Evolutionary conservation across 805 yeast species (phyloP).

Genomic region (Wickerhamomyces chaumierensis): DNA sequence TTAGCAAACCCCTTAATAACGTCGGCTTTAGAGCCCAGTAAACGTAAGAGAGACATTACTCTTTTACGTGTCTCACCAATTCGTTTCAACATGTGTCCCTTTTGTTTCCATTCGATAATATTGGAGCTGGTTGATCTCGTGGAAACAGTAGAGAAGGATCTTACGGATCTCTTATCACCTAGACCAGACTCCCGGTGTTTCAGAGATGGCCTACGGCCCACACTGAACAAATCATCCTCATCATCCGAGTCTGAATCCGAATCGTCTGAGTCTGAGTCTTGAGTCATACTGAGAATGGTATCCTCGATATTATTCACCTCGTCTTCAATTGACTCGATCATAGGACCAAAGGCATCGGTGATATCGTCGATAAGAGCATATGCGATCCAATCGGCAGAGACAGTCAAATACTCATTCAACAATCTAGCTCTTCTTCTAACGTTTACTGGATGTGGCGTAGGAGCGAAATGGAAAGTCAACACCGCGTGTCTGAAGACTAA

Average conservation of each 20-base stretch:
- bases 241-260: conserved; percentile 14
- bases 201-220: conserved; percentile 4
- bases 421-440: conserved; percentile 89
- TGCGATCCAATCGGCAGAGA: conserved; percentile 93
- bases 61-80: conserved; percentile 93
- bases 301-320: conserved; percentile 95
- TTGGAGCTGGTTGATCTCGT: conserved; percentile 25
- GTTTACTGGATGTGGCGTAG: conserved; percentile 93
- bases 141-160: conserved; percentile 18
- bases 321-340: conserved; percentile 87
- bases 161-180: conserved; percentile 14
- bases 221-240: conserved; percentile 27
- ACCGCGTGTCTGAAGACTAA: conserved; percentile 88
- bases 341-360: conserved; percentile 94
- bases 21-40: conserved; percentile 89
- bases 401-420: conserved; percentile 77
- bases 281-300: conserved; percentile 78
- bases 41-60: conserved; percentile 80
- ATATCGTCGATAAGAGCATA: conserved; percentile 95
- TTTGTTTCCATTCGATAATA: conserved; percentile 70
- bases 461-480: conserved; percentile 84
- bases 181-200: conserved; percentile 6
- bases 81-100: conserved; percentile 89
- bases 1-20: conserved; percentile 95
- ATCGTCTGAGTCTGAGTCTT: conserved; percentile 30